Base-by-base conservation (phyloP, 352 stramenopile genomes). In the Globisporangium cylindrosporum region DNA sequence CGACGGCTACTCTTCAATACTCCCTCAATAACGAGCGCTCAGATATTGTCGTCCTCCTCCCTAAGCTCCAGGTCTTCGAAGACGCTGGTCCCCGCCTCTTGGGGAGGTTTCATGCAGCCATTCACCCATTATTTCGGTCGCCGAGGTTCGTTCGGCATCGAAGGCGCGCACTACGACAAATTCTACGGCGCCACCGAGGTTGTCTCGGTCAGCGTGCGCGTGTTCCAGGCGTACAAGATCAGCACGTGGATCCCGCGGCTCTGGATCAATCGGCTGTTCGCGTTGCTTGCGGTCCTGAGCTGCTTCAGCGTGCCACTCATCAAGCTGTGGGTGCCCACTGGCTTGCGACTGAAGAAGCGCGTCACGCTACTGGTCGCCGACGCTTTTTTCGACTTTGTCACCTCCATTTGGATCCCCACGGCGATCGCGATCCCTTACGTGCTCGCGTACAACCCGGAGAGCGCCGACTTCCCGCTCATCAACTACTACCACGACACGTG, bases 401-500 rank as follows among this genome's bases (percentile, higher is more conserved):
- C 48, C 9, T 67, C 48, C 1, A 27, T 58, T 32, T 10, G 14
- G 4, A 38, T 62, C 20, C 62, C 51, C 10, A 36, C 36, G 48
- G 62, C 62, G 32, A 60, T 68, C n/a, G 56, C 46, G 27, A 34
- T 48, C 36, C 54, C 53, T 14, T 69, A 69, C 10, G 38, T 62
- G 24, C 43, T 57, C 54, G 38, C 20, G 4, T 62, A 62, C 18
- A 53, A 69, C 14, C 18, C 24, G 5, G n/a, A 7, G 20, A 36
- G 59, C 51, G n/a, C 12, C 15, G 62, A 67, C 22, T 67, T 60
- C 27, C 62, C 62, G 24, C 34, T 67, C 12, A n/a, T 67, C 62
- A 60, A 67, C 49, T 59, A 67, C 54, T 69, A 69, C 54, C 24
- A 22, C 24, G 38, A 69, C 36, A 64, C 63, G 24, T 69, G 64